phyloP scores from a whole-genome alignment of 306 rosid species.

The Pterocarpus santalinus region DNA sequence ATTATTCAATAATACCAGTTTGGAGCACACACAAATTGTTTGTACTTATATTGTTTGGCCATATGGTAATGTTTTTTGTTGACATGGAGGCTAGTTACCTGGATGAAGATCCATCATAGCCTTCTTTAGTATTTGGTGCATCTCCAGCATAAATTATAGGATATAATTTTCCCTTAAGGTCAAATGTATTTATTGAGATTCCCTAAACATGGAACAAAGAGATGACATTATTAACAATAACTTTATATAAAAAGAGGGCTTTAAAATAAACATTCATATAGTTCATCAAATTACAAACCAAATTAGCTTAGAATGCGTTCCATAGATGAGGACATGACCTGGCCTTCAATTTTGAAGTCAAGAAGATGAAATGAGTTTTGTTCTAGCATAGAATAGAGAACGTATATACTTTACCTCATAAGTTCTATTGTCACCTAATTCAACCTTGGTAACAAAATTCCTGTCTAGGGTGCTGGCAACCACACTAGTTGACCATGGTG shows the following conservation, averaged over 20 bases:
- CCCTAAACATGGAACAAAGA: slow-evolving; percentile 46
- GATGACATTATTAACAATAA: neutral
- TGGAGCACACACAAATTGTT: no score
- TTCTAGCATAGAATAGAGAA: neutral
- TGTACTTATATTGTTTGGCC: no score
- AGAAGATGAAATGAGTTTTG: no score
- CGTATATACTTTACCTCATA: slow-evolving; percentile 45
- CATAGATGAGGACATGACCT: neutral
- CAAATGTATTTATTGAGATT: slow-evolving; percentile 45
- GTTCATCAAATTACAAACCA: neutral
- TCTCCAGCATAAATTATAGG: slow-evolving; percentile 48
- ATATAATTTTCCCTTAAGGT: slow-evolving; percentile 37
- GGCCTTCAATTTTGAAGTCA: neutral
- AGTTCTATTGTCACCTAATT: slow-evolving; percentile 50
- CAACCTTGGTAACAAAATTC: slow-evolving; percentile 54
- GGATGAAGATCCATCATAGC: neutral
- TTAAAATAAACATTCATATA: neutral
- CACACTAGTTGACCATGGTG: slow-evolving; percentile 63
- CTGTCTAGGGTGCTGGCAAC: slow-evolving; percentile 60
- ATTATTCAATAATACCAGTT: slow-evolving; percentile 4
- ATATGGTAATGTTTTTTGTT: no score
- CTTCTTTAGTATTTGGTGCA: slow-evolving; percentile 45
- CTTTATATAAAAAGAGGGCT: neutral
- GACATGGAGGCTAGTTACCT: slow-evolving; percentile 42
- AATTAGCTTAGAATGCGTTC: neutral